A percentile compares a stretch with the other conserved stretches of the same genome.
Evolutionary conservation across 2,329 filamentous ascomycete genomes (phyloP).

Genomic region (Phialophora expanda): DNA sequence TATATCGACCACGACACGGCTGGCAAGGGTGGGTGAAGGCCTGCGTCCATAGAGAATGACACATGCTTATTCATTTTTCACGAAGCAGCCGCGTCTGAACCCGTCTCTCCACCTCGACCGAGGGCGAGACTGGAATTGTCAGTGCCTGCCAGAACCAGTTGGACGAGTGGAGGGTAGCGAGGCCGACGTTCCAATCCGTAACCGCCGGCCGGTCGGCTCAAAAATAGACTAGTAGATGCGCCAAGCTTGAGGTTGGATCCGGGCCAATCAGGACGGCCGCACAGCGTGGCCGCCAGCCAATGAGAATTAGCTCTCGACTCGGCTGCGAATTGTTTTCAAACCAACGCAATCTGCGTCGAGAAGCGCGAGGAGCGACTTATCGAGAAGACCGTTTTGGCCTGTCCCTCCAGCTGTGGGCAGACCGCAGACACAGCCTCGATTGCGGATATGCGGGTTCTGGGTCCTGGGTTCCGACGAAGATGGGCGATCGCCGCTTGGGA

Average conservation of each 20-base stretch:
- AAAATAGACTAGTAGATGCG: constrained; percentile 14
- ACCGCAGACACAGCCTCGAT: constrained; percentile 23
- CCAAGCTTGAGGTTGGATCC: constrained; percentile 8
- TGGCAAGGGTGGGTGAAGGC: background rate
- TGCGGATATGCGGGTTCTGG: constrained; percentile 12
- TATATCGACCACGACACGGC: background rate
- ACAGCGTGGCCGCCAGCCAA: background rate
- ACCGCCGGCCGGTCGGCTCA: constrained; percentile 8
- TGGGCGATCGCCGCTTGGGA: constrained; percentile 1
- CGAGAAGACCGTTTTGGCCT: background rate
- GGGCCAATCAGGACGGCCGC: constrained; percentile 15
- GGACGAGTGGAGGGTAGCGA: background rate
- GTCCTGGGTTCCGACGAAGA: background rate
- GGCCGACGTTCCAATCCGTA: background rate
- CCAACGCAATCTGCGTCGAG: constrained; percentile 27
- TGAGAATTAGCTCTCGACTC: background rate
- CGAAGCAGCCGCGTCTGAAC: background rate
- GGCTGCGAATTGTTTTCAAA: constrained; percentile 20
- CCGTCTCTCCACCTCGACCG: background rate
- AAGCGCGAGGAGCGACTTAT: constrained; percentile 28
- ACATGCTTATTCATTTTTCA: background rate
- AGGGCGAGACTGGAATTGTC: background rate
- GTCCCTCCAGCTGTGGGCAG: background rate
- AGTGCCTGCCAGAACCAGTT: background rate
- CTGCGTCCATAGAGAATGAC: background rate